phyloP scores from a whole-genome alignment of 768 basidiomycete species.

The Tylopilus subfusipes region DNA sequence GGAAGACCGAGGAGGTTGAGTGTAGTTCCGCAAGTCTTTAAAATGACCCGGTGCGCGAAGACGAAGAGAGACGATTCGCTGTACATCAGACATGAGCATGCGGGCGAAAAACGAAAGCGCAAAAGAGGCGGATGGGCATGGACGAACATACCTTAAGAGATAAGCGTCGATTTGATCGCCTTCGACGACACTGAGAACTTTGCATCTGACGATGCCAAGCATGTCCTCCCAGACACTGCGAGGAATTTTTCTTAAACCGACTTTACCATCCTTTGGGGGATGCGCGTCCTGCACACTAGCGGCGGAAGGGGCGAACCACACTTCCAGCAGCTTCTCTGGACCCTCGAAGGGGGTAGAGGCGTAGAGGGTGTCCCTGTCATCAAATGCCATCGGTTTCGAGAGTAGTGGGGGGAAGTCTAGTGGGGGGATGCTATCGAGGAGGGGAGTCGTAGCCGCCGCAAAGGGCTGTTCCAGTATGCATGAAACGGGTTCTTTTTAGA shows the following conservation, averaged over 20 bases:
- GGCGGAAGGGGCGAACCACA: slow-evolving; percentile 90
- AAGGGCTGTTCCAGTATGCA: slow-evolving; percentile 42
- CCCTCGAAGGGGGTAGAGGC: slow-evolving; percentile 75
- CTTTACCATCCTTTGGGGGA: slow-evolving; percentile 39
- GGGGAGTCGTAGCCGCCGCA: slow-evolving; percentile 36
- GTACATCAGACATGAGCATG: slow-evolving; percentile 15
- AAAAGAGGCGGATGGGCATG: background rate
- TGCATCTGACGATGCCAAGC: slow-evolving; percentile 95
- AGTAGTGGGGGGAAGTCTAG: slow-evolving; percentile 9
- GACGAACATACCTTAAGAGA: slow-evolving; percentile 69
- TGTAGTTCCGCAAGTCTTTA: slow-evolving; percentile 99
- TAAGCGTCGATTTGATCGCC: slow-evolving; percentile 95
- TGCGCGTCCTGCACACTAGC: slow-evolving; percentile 50
- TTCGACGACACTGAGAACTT: slow-evolving; percentile 85
- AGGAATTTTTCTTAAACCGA: slow-evolving; percentile 75
- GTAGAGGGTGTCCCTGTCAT: slow-evolving; percentile 22
- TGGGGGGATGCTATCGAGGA: slow-evolving; percentile 46
- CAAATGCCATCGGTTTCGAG: slow-evolving; percentile 24
- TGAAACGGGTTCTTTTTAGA: slow-evolving; percentile 31
- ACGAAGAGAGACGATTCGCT: slow-evolving; percentile 98
- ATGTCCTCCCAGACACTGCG: slow-evolving; percentile 90
- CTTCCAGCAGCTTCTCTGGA: slow-evolving; percentile 92
- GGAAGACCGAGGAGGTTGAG: slow-evolving; percentile 94
- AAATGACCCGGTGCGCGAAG: slow-evolving; percentile 89
- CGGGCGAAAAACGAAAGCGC: slow-evolving; percentile 3